Evolutionary conservation across 768 basidiomycete species (phyloP).

Genomic region (Tulasnella calospora): DNA sequence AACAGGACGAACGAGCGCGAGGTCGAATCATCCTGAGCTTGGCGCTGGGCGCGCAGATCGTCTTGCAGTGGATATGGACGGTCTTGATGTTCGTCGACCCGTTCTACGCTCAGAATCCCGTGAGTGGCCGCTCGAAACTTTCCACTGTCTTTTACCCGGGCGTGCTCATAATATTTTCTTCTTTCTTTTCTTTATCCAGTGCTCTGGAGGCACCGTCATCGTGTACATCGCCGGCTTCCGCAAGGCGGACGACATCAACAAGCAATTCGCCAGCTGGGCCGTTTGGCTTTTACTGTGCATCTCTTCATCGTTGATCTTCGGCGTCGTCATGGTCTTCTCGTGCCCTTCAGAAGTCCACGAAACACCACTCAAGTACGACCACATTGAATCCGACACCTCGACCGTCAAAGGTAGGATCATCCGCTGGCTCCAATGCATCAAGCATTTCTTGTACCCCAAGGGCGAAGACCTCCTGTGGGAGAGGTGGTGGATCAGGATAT

Average conservation of each 20-base stretch:
- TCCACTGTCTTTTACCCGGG: no score
- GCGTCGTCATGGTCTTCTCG: constrained; percentile 20
- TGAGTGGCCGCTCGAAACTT: not conserved
- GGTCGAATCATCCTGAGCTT: constrained; percentile 19
- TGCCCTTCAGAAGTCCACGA: constrained; percentile 11
- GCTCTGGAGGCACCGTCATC: constrained; percentile 17
- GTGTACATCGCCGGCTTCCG: constrained; percentile 13
- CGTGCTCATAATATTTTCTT: no score
- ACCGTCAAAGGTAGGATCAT: not conserved
- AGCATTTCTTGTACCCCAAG: not conserved
- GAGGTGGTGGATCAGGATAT: not conserved
- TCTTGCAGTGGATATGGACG: constrained; percentile 24
- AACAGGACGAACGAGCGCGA: not conserved
- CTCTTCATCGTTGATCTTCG: constrained; percentile 4
- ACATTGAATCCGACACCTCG: not conserved
- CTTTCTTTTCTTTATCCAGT: not conserved
- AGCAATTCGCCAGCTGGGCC: constrained; percentile 16
- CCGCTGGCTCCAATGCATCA: not conserved
- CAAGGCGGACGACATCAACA: constrained; percentile 21
- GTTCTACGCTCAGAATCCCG: constrained; percentile 16
- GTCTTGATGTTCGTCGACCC: constrained; percentile 20
- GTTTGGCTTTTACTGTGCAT: constrained; percentile 24
- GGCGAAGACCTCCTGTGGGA: not conserved
- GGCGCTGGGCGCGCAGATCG: constrained; percentile 14
- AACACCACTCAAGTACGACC: not conserved